phyloP scores from a whole-genome alignment of 164 flowering plant species.

The Tetrastigma voinierianum region DNA sequence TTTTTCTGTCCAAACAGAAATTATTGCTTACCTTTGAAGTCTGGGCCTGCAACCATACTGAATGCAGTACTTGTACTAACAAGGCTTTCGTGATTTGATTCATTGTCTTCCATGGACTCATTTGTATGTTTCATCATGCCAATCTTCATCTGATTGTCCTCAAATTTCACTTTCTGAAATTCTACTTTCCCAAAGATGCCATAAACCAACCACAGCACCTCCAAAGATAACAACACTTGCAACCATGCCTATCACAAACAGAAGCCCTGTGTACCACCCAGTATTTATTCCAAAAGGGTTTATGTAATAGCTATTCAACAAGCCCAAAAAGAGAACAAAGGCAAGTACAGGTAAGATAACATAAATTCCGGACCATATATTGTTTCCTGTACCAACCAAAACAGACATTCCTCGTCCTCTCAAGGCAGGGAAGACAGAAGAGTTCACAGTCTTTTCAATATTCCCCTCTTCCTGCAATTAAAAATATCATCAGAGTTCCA shows the following conservation, averaged over 20 bases:
- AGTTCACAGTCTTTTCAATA: conserved; percentile 15
- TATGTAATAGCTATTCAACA: conserved; percentile 52
- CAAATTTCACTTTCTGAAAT: conserved; percentile 23
- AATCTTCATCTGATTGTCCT: conserved; percentile 16
- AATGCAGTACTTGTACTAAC: conserved; percentile 24
- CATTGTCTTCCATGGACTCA: conserved; percentile 10
- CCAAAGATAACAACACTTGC: conserved; percentile 68
- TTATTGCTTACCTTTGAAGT: conserved; percentile 58
- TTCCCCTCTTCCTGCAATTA: conserved; percentile 72
- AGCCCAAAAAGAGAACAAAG: conserved; percentile 38
- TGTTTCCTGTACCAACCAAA: conserved; percentile 84
- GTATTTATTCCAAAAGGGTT: conserved; percentile 38
- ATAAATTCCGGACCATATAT: conserved; percentile 71
- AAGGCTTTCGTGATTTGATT: conserved; percentile 15
- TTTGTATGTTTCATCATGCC: conserved; percentile 2
- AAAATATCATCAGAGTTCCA: conserved; percentile 1
- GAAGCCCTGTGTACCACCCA: conserved; percentile 86
- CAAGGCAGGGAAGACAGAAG: conserved; percentile 31
- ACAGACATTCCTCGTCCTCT: conserved; percentile 53
- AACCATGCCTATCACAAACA: conserved; percentile 60
- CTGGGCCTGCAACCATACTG: conserved; percentile 73
- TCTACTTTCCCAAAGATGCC: conserved; percentile 67
- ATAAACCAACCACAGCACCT: conserved; percentile 59
- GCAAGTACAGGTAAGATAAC: conserved; percentile 58
- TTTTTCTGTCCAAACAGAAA: not conserved